A percentile compares a stretch with the other conserved stretches of the same genome.
These are phyloP conservation scores for Xerophyta viscosa DNA, from an alignment of 106 monocot genomes.

Conservation along the genomic window DNA sequence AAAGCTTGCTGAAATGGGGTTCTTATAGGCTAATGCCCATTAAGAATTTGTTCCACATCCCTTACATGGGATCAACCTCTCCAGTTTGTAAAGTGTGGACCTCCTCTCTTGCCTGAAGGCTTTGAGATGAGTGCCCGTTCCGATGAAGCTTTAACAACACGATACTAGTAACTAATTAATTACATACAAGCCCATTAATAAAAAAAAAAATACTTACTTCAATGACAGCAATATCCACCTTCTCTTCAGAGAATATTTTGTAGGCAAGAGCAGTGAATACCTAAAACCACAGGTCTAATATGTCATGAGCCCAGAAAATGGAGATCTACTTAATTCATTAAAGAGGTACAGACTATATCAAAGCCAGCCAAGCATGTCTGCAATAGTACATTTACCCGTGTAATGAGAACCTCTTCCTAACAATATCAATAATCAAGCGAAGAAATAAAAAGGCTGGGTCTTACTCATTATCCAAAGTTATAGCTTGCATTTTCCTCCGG, in stretches of 20 bases:
- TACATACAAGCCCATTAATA: not conserved
- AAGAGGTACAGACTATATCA: not conserved
- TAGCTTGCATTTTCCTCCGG: too few relatives aligned
- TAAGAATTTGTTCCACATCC: too few relatives aligned
- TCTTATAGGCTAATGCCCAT: too few relatives aligned
- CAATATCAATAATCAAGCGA: not conserved
- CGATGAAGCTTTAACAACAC: too few relatives aligned
- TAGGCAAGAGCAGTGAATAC: constrained; percentile 87
- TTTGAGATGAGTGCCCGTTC: too few relatives aligned
- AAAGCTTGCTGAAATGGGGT: too few relatives aligned
- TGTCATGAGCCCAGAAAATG: not conserved
- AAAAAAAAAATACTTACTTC: constrained; percentile 44
- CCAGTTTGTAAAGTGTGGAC: not conserved
- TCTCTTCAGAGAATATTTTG: constrained; percentile 64
- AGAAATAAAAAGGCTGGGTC: too few relatives aligned
- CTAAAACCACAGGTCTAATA: constrained; percentile 21
- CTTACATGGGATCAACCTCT: too few relatives aligned
- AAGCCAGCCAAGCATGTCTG: not conserved
- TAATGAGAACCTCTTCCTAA: too few relatives aligned
- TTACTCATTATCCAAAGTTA: too few relatives aligned
- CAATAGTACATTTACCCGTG: not conserved
- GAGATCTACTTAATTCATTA: too few relatives aligned
- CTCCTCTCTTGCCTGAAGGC: too few relatives aligned
- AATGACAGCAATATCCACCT: constrained; percentile 78
- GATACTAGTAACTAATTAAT: not conserved